Conservation (phyloP, 2,329 filamentous ascomycete species). For the Tolypocladium guangdongense region DNA sequence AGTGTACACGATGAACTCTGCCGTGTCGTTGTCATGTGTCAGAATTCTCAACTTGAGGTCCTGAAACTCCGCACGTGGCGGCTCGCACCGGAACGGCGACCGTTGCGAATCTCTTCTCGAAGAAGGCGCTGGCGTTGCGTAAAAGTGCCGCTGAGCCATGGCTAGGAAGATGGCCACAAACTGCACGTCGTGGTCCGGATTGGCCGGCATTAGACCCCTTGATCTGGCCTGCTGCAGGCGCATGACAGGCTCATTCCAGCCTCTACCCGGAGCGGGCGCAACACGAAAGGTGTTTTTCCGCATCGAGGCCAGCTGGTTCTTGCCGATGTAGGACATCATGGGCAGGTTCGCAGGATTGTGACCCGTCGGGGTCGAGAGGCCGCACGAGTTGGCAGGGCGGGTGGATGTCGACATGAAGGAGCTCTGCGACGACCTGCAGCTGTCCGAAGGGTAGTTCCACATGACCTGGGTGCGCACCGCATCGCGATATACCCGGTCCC, state of each 20-base stretch:
- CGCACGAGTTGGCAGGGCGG: conserved; percentile 19
- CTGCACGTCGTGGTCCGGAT: conserved; percentile 40
- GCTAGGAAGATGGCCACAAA: conserved; percentile 41
- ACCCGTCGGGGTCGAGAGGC: conserved; percentile 8
- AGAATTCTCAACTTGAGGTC: conserved; percentile 41
- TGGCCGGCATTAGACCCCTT: conserved; percentile 34
- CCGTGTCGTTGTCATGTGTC: conserved; percentile 35
- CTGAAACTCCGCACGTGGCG: conserved; percentile 24
- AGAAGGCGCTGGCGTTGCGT: conserved; percentile 16
- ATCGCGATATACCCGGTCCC: conserved; percentile 30
- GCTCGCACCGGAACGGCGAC: conserved; percentile 9
- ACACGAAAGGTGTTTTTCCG: conserved; percentile 37
- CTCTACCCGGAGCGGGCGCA: conserved; percentile 24
- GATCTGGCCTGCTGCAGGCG: conserved; percentile 35
- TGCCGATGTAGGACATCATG: conserved; percentile 36
- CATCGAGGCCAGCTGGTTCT: conserved; percentile 32
- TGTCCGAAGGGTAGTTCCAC: conserved; percentile 30
- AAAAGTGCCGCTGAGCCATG: conserved; percentile 47
- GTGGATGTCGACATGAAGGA: conserved; percentile 27
- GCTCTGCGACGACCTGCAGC: conserved; percentile 13
- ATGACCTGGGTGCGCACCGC: conserved; percentile 37
- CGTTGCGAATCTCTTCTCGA: conserved; percentile 16
- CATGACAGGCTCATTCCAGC: conserved; percentile 35
- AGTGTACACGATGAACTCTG: conserved; percentile 43
- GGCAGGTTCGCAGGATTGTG: conserved; percentile 15